A percentile compares a stretch with the other conserved stretches of the same genome.
phyloP scores from a whole-genome alignment of 129 eudicot species.

The Centaurea solstitialis region DNA sequence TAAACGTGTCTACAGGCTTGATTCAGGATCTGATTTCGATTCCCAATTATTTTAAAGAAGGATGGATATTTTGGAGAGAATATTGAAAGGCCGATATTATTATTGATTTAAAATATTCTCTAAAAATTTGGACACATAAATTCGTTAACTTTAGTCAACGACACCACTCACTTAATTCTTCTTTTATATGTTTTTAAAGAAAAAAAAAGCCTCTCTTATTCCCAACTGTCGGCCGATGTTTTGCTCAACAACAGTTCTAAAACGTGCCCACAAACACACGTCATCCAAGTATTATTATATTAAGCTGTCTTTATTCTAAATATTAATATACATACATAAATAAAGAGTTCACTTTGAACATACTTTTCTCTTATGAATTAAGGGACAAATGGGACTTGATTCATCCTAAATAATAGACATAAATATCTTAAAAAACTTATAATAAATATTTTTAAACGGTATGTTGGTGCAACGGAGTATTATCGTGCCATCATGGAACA shows the following conservation, averaged over 20 bases:
- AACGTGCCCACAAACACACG: not conserved
- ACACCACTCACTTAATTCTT: not conserved
- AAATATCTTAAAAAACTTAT: too few relatives aligned
- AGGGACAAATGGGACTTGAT: too few relatives aligned
- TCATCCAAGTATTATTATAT: not conserved
- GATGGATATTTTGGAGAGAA: not conserved
- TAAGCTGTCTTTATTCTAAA: too few relatives aligned
- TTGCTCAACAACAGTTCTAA: not conserved
- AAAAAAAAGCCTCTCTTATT: not conserved
- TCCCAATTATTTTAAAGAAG: not conserved
- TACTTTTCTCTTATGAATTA: too few relatives aligned
- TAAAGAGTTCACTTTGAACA: too few relatives aligned
- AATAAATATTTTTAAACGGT: too few relatives aligned
- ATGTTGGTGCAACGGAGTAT: too few relatives aligned
- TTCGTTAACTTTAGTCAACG: not conserved
- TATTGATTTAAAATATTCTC: not conserved
- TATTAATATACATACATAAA: too few relatives aligned
- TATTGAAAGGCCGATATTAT: not conserved
- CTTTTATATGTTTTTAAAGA: not conserved
- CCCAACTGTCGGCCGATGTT: not conserved
- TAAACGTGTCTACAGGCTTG: not conserved
- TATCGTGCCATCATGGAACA: too few relatives aligned
- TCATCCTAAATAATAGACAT: too few relatives aligned
- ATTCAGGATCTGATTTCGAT: not conserved
- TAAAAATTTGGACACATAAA: not conserved